phyloP scores from a whole-genome alignment of 148 eudicot genomes.

The Rheum nobile region DNA sequence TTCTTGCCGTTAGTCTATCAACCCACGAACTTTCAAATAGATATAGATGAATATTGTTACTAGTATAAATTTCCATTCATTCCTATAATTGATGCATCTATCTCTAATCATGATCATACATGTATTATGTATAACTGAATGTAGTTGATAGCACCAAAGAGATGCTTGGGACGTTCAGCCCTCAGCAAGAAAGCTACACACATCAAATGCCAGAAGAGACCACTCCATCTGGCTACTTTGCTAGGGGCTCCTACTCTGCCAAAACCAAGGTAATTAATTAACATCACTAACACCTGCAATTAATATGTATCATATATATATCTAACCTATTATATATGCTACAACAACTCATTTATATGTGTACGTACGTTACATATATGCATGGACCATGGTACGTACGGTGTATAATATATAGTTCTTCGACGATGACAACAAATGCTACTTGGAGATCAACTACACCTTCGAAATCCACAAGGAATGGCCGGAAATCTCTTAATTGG shows the following conservation, averaged over 20 bases:
- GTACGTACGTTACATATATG: too few relatives aligned
- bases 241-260: conserved; percentile 62
- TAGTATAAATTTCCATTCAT: too few relatives aligned
- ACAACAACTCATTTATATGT: too few relatives aligned
- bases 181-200: conserved; percentile 51
- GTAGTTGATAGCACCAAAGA: conserved; percentile 64
- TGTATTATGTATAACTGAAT: too few relatives aligned
- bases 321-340: too few relatives aligned
- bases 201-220: conserved; percentile 73
- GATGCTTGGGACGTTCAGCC: conserved; percentile 75
- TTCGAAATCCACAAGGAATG: conserved; percentile 56
- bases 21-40: too few relatives aligned
- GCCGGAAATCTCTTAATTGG: conserved; percentile 9
- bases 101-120: too few relatives aligned
- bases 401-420: conserved; percentile 26
- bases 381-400: too few relatives aligned
- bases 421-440: conserved; percentile 61
- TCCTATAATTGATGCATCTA: too few relatives aligned
- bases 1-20: too few relatives aligned
- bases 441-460: conserved; percentile 60
- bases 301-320: too few relatives aligned
- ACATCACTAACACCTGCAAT: not conserved
- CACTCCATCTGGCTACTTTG: conserved; percentile 61
- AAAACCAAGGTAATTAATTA: conserved; percentile 36
- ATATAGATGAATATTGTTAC: too few relatives aligned